phyloP scores from a whole-genome alignment of 768 basidiomycete genomes.

The Amanita molliuscula region DNA sequence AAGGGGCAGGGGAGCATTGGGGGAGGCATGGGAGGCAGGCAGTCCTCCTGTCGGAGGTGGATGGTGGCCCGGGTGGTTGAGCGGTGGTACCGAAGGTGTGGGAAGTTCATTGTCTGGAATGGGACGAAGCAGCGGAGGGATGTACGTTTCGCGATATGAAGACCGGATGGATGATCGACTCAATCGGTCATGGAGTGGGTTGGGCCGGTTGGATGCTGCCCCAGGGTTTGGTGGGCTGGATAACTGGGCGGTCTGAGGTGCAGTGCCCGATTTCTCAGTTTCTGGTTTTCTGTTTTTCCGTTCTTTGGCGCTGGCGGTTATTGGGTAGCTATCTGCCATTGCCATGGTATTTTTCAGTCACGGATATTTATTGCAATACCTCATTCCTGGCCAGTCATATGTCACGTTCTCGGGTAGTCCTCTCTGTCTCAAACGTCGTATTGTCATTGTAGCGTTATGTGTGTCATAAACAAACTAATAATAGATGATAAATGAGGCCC shows the following conservation, averaged over 20 bases:
- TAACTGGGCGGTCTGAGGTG: constrained; percentile 44
- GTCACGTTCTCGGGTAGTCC: not conserved
- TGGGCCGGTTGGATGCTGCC: constrained; percentile 18
- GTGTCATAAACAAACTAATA: not conserved
- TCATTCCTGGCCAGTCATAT: not conserved
- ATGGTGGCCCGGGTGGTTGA: constrained; percentile 8
- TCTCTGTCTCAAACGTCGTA: not conserved
- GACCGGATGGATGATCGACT: constrained; percentile 45
- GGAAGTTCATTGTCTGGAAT: constrained; percentile 14
- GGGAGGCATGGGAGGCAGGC: constrained; percentile 3
- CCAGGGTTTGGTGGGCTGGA: constrained; percentile 26
- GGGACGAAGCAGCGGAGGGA: constrained; percentile 10
- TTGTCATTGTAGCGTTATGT: not conserved
- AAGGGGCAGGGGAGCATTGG: constrained; percentile 6
- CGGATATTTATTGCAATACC: not conserved
- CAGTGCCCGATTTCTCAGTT: not conserved
- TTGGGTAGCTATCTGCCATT: not conserved
- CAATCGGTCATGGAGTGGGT: constrained; percentile 35
- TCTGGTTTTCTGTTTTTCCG: not conserved
- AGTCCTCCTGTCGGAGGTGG: constrained; percentile 7
- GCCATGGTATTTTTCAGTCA: not conserved
- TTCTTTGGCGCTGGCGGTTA: not conserved
- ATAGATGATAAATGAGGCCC: not conserved
- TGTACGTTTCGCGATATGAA: constrained; percentile 21
- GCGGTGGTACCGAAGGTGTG: constrained; percentile 7